Evolutionary conservation across 164 flowering plant genomes (phyloP).

Genomic region (Macadamia integrifolia): DNA sequence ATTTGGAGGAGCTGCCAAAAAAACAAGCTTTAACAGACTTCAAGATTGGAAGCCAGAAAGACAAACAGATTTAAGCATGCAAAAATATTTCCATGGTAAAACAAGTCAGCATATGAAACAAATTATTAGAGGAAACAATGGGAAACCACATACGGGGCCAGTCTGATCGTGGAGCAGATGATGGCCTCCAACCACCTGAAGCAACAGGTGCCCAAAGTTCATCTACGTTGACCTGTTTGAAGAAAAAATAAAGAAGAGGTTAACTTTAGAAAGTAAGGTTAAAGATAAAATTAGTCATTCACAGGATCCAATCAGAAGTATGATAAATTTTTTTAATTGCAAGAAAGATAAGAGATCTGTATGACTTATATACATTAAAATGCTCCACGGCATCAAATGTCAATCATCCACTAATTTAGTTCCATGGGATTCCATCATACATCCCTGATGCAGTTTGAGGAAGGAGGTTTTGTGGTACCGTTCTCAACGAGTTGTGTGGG

Average conservation of each 20-base stretch:
- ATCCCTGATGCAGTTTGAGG: too few relatives aligned
- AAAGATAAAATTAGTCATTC: background rate
- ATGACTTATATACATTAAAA: too few relatives aligned
- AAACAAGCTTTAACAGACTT: background rate
- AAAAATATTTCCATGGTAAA: background rate
- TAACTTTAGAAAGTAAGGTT: background rate
- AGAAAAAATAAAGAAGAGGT: background rate
- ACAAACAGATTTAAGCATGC: too few relatives aligned
- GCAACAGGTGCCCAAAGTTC: constrained; percentile 79
- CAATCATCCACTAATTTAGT: too few relatives aligned
- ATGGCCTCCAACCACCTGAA: constrained; percentile 89
- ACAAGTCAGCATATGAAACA: background rate
- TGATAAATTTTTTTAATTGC: too few relatives aligned
- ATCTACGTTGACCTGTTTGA: constrained; percentile 47
- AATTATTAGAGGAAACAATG: background rate
- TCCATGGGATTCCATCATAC: too few relatives aligned
- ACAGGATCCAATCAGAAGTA: too few relatives aligned
- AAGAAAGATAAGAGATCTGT: too few relatives aligned
- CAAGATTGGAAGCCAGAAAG: background rate
- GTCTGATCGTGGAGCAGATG: constrained; percentile 84
- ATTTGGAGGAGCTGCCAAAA: constrained; percentile 68
- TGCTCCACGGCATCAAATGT: too few relatives aligned
- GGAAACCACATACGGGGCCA: constrained; percentile 67
- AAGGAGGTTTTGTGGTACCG: too few relatives aligned
- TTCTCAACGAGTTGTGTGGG: too few relatives aligned